Conservation (phyloP, 441 rosid genomes). For the Populus trichocarpa region DNA sequence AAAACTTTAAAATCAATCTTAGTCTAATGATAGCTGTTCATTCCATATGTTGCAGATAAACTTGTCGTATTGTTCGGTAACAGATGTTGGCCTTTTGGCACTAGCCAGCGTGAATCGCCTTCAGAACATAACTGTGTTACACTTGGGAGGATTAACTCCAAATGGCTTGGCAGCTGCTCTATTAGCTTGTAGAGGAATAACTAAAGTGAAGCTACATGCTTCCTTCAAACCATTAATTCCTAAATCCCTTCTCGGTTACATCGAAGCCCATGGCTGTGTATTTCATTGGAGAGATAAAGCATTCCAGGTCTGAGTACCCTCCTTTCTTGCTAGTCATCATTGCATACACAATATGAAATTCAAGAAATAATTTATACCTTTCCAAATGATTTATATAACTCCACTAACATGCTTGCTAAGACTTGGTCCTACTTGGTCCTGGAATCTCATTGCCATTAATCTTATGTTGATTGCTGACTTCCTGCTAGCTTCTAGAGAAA, state of each 20-base stretch:
- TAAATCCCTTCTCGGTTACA: conserved; percentile 42
- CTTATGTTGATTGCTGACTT: background rate
- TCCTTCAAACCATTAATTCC: conserved; percentile 51
- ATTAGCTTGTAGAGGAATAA: conserved; percentile 70
- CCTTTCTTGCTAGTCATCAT: conserved; percentile 8
- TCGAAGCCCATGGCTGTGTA: conserved; percentile 70
- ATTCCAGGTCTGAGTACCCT: conserved; percentile 46
- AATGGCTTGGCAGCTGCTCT: conserved; percentile 73
- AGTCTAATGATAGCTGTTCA: background rate
- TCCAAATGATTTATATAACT: background rate
- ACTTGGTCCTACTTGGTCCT: background rate
- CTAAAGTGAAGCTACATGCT: conserved; percentile 78
- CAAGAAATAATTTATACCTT: background rate
- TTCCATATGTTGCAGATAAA: conserved; percentile 50
- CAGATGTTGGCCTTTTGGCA: conserved; percentile 67
- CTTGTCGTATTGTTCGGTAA: conserved; percentile 69
- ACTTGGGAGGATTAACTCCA: conserved; percentile 58
- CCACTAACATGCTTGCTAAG: background rate
- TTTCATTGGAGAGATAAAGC: conserved; percentile 81
- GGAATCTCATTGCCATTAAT: background rate
- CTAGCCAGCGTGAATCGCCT: conserved; percentile 75
- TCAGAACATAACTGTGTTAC: conserved; percentile 68
- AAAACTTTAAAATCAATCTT: background rate
- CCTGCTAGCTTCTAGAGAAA: background rate
- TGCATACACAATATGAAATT: background rate